Conservation (phyloP, 345 rosid genomes). For the Carallia brachiata region DNA sequence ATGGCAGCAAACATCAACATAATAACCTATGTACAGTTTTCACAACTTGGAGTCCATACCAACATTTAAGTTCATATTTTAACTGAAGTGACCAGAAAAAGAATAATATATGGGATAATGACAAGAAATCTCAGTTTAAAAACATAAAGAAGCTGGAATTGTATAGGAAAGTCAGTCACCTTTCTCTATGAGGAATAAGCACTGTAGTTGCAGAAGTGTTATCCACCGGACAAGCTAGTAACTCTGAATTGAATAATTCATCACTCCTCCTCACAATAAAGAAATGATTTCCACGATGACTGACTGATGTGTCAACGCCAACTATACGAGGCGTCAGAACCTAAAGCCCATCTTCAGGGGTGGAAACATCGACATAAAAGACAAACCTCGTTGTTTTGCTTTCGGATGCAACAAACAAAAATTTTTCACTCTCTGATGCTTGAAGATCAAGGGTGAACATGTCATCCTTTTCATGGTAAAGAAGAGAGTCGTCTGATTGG, state of each 20-base stretch:
- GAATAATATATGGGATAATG: background rate
- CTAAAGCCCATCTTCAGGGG: constrained; percentile 64
- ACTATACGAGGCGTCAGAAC: constrained; percentile 68
- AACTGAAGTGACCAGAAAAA: too few species aligned
- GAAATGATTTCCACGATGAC: constrained; percentile 88
- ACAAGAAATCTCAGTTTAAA: background rate
- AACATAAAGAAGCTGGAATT: background rate
- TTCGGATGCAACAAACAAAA: constrained; percentile 63
- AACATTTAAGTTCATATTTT: too few species aligned
- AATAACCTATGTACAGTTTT: background rate
- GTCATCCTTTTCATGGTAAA: constrained; percentile 89
- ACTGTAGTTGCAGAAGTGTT: constrained; percentile 53
- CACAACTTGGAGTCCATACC: too few species aligned
- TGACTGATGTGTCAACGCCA: constrained; percentile 64
- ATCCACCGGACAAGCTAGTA: constrained; percentile 67
- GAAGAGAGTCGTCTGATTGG: constrained; percentile 65
- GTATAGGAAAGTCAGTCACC: constrained; percentile 35
- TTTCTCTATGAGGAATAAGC: constrained; percentile 80
- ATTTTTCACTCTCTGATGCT: constrained; percentile 74
- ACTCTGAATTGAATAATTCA: constrained; percentile 76
- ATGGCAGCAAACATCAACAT: background rate
- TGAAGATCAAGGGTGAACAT: constrained; percentile 65
- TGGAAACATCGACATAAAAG: constrained; percentile 60
- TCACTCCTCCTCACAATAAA: constrained; percentile 70
- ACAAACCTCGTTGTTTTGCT: constrained; percentile 71